Evolutionary conservation across 495 filamentous ascomycete species (phyloP).

Genomic region (Mytilinidion resinicola): DNA sequence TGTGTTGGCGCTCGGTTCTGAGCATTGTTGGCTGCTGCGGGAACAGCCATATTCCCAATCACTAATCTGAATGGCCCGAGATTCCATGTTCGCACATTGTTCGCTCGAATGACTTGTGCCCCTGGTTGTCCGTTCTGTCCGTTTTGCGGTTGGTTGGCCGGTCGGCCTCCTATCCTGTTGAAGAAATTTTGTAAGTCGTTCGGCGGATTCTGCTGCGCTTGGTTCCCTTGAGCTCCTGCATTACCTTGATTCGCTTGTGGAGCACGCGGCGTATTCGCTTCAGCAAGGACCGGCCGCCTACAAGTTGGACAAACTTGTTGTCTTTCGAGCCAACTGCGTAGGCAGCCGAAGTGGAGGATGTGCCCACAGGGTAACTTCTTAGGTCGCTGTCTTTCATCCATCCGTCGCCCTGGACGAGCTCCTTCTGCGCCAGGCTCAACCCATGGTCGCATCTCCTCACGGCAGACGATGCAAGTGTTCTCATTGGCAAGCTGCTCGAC

Average conservation of each 20-base stretch:
- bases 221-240: conserved; percentile 6
- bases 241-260: conserved; percentile 17
- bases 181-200: conserved; percentile 10
- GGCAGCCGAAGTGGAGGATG: conserved; percentile 87
- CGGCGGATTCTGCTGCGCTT: conserved; percentile 12
- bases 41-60: conserved; percentile 31
- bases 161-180: background rate
- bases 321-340: conserved; percentile 95
- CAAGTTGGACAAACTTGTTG: conserved; percentile 98
- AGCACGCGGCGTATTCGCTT: conserved; percentile 17
- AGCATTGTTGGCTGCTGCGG: conserved; percentile 8
- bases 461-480: conserved; percentile 94
- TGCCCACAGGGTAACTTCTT: conserved; percentile 97
- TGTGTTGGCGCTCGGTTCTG: conserved; percentile 7
- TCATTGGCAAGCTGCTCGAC: conserved; percentile 76
- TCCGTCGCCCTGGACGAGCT: conserved; percentile 28
- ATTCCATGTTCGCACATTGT: conserved; percentile 47
- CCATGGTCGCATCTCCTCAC: conserved; percentile 88
- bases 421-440: conserved; percentile 36
- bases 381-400: conserved; percentile 74
- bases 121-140: conserved; percentile 24
- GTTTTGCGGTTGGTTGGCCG: conserved; percentile 21
- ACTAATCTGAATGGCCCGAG: conserved; percentile 54
- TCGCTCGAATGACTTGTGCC: conserved; percentile 25
- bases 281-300: conserved; percentile 66